phyloP scores from a whole-genome alignment of 2,329 filamentous ascomycete species.

The Akanthomyces lecanii region DNA sequence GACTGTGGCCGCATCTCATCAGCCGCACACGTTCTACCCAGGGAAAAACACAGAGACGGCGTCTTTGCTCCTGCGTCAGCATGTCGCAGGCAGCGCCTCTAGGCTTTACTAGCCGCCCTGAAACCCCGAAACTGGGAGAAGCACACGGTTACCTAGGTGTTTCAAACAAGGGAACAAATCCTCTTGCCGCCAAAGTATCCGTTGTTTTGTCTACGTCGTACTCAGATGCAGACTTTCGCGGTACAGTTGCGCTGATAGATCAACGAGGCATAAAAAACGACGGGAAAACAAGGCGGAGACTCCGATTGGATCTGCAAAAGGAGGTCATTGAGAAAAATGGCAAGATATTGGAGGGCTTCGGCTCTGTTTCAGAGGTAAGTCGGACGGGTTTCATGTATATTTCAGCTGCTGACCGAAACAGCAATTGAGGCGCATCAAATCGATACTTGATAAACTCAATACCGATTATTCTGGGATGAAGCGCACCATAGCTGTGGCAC shows the following conservation, averaged over 20 bases:
- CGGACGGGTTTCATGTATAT: conserved; percentile 7
- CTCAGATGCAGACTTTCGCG: conserved; percentile 84
- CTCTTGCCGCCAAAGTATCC: conserved; percentile 76
- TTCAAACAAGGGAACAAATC: conserved; percentile 46
- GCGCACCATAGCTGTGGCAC: conserved; percentile 68
- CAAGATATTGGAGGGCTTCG: conserved; percentile 82
- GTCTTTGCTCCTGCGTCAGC: not conserved
- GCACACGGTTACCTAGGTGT: conserved; percentile 18
- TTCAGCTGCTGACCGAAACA: conserved; percentile 37
- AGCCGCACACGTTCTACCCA: not conserved
- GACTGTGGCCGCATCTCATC: not conserved
- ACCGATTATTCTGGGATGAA: conserved; percentile 77
- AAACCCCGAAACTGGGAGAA: not conserved
- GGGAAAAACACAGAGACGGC: not conserved
- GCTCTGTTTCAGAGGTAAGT: conserved; percentile 76
- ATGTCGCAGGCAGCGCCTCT: not conserved
- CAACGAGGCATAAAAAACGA: conserved; percentile 66
- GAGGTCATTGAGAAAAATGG: conserved; percentile 93
- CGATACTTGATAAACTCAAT: conserved; percentile 74
- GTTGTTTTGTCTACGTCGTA: conserved; percentile 87
- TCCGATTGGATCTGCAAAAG: conserved; percentile 80
- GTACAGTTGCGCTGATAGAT: conserved; percentile 77
- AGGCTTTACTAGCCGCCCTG: not conserved
- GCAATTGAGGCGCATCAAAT: conserved; percentile 83
- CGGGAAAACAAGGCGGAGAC: conserved; percentile 69